phyloP scores from a whole-genome alignment of 306 rosid genomes.

The Acacia crassicarpa region DNA sequence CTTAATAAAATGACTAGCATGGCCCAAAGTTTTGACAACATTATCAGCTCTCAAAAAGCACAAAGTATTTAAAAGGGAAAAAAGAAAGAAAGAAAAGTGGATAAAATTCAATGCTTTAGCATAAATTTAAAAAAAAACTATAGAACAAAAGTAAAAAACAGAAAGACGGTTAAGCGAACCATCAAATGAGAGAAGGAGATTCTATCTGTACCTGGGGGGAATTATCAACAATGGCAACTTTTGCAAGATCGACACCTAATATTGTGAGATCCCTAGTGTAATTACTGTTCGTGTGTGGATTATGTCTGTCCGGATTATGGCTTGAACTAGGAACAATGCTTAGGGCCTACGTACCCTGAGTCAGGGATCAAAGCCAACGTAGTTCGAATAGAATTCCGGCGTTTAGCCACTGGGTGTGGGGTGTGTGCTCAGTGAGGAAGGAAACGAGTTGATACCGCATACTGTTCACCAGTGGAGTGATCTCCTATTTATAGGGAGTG shows the following conservation, averaged over 20 bases:
- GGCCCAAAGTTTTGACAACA: neutral
- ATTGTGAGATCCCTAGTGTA: slow-evolving; percentile 93
- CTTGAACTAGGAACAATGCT: too few relatives aligned
- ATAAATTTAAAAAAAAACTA: slow-evolving; percentile 19
- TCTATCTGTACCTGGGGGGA: slow-evolving; percentile 80
- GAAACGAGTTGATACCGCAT: too few relatives aligned
- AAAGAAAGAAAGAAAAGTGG: neutral
- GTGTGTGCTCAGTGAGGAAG: too few relatives aligned
- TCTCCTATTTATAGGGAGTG: too few relatives aligned
- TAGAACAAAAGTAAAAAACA: neutral
- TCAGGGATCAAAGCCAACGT: too few relatives aligned
- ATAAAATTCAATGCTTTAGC: slow-evolving; percentile 12
- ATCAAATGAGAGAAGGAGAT: slow-evolving; percentile 21
- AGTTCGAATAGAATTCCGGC: too few relatives aligned
- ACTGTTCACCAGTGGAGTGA: too few relatives aligned
- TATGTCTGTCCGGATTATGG: too few relatives aligned
- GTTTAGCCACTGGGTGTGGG: too few relatives aligned
- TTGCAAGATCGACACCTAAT: slow-evolving; percentile 86
- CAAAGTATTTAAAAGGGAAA: neutral
- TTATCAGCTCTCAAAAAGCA: neutral
- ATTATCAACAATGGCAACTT: slow-evolving; percentile 90
- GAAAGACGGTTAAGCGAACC: slow-evolving; percentile 9
- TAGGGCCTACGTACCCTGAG: too few relatives aligned
- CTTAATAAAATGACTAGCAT: neutral
- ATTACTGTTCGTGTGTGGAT: too few relatives aligned